Base-by-base conservation (phyloP, 441 rosid species). In the Kokia cookei region DNA sequence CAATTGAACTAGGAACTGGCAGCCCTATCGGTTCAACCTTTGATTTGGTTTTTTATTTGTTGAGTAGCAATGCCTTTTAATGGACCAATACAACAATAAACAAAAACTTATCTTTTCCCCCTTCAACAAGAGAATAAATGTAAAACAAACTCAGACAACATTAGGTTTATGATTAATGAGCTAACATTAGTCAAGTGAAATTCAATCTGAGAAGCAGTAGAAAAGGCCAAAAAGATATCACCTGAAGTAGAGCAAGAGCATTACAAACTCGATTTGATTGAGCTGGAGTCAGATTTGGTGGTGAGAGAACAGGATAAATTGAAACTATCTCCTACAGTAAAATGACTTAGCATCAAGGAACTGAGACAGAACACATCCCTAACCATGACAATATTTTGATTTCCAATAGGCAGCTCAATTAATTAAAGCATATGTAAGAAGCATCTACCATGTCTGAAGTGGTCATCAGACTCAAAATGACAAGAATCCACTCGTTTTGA, bases 211-310 rank as follows among this genome's bases (percentile, higher is more conserved):
- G 40, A 68, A 68, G 63, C 64, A 3, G 15, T 12, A 13, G 13
- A 4, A 40, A 64, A 65, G 19, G 11, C 6, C 55, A 27, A 77
- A 66, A 66, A 19, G 35, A 50, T 59, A 57, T 73, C 12, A 96
- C 99, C 97, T 96, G 99, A 85, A 96, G 99, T 82, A 96, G 97
- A 43, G 98, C 98, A 66, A 96, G 97, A 40, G 99, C 98, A 84
- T 94, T 96, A 83, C 99, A 96, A 68, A 96, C 99, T 77, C 98
- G 90, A 82, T 94, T 93, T 51, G 99, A 94, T 77, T 94, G 99
- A 32, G 98, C 98, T 22, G 98, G 96, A 73, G 90, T 88, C 72
- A 93, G 83, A 82, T 87, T 91, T 13, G 98, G 99, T 37, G 99
- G 98, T 32, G 97, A 86, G 55, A 96, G 92, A 82, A 93, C 97